phyloP scores from a whole-genome alignment of 2,329 filamentous ascomycete genomes.

The Leptographium wingfieldii region DNA sequence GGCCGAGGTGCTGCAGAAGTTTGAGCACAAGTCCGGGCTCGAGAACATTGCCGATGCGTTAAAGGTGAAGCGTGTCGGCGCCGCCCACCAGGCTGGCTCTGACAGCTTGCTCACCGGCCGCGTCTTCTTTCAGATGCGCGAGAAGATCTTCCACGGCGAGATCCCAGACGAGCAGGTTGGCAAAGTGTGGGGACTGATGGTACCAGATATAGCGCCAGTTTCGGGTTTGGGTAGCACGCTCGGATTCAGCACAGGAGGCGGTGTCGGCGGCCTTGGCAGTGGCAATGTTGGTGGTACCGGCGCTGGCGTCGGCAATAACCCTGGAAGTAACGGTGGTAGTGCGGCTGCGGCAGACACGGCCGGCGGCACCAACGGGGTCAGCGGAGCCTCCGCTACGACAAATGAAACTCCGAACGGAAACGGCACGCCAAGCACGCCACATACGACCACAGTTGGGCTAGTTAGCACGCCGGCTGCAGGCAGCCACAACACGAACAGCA shows the following conservation, averaged over 20 bases:
- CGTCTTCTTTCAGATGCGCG: slow-evolving; percentile 87
- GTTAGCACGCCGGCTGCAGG: slow-evolving; percentile 58
- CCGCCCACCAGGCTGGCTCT: slow-evolving; percentile 83
- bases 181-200: slow-evolving; percentile 87
- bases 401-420: slow-evolving; percentile 20
- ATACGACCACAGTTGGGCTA: slow-evolving; percentile 40
- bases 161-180: slow-evolving; percentile 74
- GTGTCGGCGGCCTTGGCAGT: not conserved
- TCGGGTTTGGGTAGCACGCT: slow-evolving; percentile 17
- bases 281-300: not conserved
- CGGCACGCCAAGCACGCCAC: slow-evolving; percentile 42
- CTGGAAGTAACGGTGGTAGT: not conserved
- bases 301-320: not conserved
- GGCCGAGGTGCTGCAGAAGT: slow-evolving; percentile 64
- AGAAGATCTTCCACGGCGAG: slow-evolving; percentile 73
- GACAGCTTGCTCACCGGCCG: slow-evolving; percentile 88
- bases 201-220: slow-evolving; percentile 42
- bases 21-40: slow-evolving; percentile 82
- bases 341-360: not conserved
- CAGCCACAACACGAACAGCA: slow-evolving; percentile 42
- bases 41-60: slow-evolving; percentile 91
- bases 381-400: slow-evolving; percentile 6
- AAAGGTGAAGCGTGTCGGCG: slow-evolving; percentile 76
- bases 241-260: slow-evolving; percentile 5
- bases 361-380: slow-evolving; percentile 4